Evolutionary conservation across 1,284 basidiomycete genomes (phyloP), one percentile per base, ranked within the genome.

Genomic region (Ganoderma boninense): DNA sequence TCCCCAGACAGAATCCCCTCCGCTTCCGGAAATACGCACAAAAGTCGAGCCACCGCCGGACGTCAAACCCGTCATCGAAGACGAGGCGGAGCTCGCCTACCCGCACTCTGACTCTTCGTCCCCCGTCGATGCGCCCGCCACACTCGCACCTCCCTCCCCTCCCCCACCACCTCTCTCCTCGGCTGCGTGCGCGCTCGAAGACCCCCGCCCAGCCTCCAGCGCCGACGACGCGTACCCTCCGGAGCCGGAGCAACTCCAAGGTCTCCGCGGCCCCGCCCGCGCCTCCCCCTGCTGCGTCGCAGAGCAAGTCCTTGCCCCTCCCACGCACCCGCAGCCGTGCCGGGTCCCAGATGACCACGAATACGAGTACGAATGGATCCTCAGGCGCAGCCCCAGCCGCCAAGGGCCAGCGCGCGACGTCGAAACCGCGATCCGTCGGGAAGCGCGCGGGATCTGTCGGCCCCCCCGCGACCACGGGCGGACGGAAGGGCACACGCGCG

Each of bases 221-320:
- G 16, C 20, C 65, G 4, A 8, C 65, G 3, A 62, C 64, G 4
- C 73, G 71, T 40, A 65, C 29, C 2, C 68, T 74, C 10, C 73
- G 73, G 13, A 71, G 66, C 62, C 65, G 69, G 18, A 71, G 66
- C 62, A 62, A 69, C 7, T 74, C 73, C 8, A 71, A 69, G 60
- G 67, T 70, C 0, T 66, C 72, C 2, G 68, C 72, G 1, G 67
- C 68, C 8, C 60, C 68, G 0, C 67, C 69, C 4, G 64, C 68
- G 0, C 44, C 68, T 23, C n/a, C 67, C 14, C 42, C 65, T 1
- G 35, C 57, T 18, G 20, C 52, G 40, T 16, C 29, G 16, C 66
- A 57, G 26, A 62, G 6, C 38, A 52, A 57, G 14, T 38, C 18
- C 5, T 42, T 38, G 40, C 69, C 62, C 13, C 59, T 69, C 16